A percentile compares a stretch with the other conserved stretches of the same genome.
Conservation (phyloP, 2,329 filamentous ascomycete genomes). For the Claviceps purpurea region DNA sequence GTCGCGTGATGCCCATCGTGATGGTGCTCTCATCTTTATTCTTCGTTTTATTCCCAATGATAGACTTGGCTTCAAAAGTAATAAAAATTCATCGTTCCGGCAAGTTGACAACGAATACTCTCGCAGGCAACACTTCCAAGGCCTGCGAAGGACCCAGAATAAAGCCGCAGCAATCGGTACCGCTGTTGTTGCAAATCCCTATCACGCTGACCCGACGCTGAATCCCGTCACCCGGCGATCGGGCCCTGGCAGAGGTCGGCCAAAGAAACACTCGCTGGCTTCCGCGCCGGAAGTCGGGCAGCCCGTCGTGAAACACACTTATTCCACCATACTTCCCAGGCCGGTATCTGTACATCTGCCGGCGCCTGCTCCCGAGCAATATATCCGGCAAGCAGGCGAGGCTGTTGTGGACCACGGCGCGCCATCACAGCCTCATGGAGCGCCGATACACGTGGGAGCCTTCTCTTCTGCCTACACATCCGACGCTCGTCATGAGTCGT, state of each 20-base stretch:
- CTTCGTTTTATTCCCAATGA: no score
- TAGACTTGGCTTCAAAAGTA: no score
- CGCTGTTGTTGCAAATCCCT: conserved; percentile 17
- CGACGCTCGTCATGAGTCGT: not conserved
- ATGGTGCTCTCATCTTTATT: not conserved
- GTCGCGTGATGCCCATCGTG: not conserved
- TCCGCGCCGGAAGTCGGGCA: not conserved
- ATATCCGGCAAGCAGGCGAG: not conserved
- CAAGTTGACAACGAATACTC: not conserved
- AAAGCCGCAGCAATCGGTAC: conserved; percentile 32
- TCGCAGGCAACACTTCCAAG: conserved; percentile 46
- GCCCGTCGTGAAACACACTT: not conserved
- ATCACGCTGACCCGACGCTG: conserved; percentile 34
- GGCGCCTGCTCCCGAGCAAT: not conserved
- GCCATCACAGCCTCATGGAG: not conserved
- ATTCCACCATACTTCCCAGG: not conserved
- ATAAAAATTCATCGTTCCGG: not conserved
- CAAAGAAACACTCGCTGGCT: conserved; percentile 26
- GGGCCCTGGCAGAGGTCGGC: conserved; percentile 42
- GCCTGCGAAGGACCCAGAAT: conserved; percentile 40
- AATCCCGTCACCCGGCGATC: conserved; percentile 49
- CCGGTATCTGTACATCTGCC: not conserved
- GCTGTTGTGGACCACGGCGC: not conserved
- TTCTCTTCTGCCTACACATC: not conserved
- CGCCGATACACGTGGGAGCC: not conserved